These are phyloP conservation scores for Fusarium sp. DNA, from an alignment of 2,329 filamentous ascomycete genomes.

Conservation along the genomic window DNA sequence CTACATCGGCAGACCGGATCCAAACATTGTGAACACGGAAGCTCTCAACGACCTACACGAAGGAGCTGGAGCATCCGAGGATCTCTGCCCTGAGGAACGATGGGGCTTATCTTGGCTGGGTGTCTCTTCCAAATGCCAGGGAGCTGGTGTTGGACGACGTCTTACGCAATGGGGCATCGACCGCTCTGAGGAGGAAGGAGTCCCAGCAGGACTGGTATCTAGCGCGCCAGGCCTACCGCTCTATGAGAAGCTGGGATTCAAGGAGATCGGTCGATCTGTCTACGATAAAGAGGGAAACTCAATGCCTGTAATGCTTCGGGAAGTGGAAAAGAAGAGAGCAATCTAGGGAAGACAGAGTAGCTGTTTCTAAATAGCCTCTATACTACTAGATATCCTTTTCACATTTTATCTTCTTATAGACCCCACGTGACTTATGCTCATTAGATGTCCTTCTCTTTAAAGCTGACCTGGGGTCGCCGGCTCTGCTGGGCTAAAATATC, in stretches of 20 bases:
- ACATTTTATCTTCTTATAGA: accelerated
- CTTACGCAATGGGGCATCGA: constrained; percentile 29
- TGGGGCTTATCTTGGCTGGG: constrained; percentile 25
- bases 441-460: background rate
- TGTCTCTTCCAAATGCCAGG: constrained; percentile 18
- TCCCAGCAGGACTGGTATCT: constrained; percentile 19
- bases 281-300: constrained; percentile 4
- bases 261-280: background rate
- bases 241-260: constrained; percentile 28
- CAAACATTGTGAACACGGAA: background rate
- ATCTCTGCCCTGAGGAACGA: constrained; percentile 17
- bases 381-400: background rate
- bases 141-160: constrained; percentile 20
- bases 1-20: background rate
- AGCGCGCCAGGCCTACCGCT: background rate
- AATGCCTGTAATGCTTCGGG: constrained; percentile 17
- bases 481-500: background rate
- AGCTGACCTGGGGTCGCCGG: background rate
- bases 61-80: background rate
- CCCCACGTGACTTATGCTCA: background rate
- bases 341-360: background rate
- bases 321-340: background rate
- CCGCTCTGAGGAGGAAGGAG: constrained; percentile 21
- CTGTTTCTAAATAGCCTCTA: background rate
- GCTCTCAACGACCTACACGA: background rate